Evolutionary conservation across 257 asterid species (phyloP).

Genomic region (Knoxia roxburghii): DNA sequence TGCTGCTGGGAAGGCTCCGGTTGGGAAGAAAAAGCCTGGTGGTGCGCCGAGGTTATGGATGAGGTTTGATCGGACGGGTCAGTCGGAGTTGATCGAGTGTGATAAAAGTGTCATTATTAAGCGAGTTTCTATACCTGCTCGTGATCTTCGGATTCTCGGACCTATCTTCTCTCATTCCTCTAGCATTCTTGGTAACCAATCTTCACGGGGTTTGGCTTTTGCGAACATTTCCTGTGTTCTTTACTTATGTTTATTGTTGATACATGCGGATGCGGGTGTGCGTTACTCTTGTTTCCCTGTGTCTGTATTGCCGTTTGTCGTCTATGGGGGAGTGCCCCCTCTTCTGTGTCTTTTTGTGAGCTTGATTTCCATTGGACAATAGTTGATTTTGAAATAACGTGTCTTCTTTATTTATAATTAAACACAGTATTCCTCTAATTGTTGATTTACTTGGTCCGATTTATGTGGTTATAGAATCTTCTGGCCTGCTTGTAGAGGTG

Average conservation of each 20-base stretch:
- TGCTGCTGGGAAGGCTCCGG: not conserved
- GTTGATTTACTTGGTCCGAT: not conserved
- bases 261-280: not conserved
- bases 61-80: constrained; percentile 85
- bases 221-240: no score
- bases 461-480: not conserved
- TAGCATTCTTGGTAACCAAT: constrained; percentile 64
- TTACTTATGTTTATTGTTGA: not conserved
- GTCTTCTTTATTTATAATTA: not conserved
- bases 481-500: not conserved
- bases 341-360: not conserved
- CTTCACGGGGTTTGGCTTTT: not conserved
- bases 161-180: constrained; percentile 97
- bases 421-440: not conserved
- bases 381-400: not conserved
- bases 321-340: not conserved
- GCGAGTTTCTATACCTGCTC: constrained; percentile 78
- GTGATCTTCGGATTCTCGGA: constrained; percentile 94
- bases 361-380: not conserved
- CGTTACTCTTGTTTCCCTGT: not conserved
- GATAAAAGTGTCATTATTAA: constrained; percentile 68
- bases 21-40: constrained; percentile 62
- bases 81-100: constrained; percentile 88
- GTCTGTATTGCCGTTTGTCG: not conserved
- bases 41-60: constrained; percentile 87